Percentiles rank a stretch among this genome's conserved stretches.
These are phyloP conservation scores for Phytophthora syringae DNA, from an alignment of 352 stramenopile genomes.

Conservation along the genomic window DNA sequence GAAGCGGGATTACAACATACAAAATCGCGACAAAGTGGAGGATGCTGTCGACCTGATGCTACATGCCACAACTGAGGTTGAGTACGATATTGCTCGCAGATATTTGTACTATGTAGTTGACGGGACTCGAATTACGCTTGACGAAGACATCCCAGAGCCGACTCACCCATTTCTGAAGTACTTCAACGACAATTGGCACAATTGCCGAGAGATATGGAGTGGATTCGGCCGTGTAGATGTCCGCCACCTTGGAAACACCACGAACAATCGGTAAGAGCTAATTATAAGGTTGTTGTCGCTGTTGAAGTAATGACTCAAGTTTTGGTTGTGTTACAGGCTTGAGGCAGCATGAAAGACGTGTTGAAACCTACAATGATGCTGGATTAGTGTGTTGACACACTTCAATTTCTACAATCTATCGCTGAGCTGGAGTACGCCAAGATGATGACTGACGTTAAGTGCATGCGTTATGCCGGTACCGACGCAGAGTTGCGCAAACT, in stretches of 20 bases:
- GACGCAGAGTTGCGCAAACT: neutral
- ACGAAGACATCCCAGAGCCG: too few species aligned
- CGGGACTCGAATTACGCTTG: too few species aligned
- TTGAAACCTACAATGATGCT: too few species aligned
- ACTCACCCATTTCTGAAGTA: too few species aligned
- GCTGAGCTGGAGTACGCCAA: neutral
- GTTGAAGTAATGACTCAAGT: too few species aligned
- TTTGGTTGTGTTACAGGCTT: too few species aligned
- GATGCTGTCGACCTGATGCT: neutral
- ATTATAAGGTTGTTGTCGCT: neutral
- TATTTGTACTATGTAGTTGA: too few species aligned
- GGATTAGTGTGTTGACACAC: neutral
- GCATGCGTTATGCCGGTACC: neutral
- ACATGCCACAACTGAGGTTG: neutral
- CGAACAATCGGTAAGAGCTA: neutral
- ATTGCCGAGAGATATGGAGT: neutral
- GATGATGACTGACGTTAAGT: neutral
- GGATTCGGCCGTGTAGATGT: neutral
- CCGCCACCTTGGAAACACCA: neutral
- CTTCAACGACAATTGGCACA: slow-evolving; percentile 1
- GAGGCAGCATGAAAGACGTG: neutral
- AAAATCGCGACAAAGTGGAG: neutral
- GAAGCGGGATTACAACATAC: too few species aligned
- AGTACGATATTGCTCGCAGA: neutral
- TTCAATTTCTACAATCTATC: neutral